Conservation (phyloP, 2,329 filamentous ascomycete genomes). For the Botrytis cinerea region DNA sequence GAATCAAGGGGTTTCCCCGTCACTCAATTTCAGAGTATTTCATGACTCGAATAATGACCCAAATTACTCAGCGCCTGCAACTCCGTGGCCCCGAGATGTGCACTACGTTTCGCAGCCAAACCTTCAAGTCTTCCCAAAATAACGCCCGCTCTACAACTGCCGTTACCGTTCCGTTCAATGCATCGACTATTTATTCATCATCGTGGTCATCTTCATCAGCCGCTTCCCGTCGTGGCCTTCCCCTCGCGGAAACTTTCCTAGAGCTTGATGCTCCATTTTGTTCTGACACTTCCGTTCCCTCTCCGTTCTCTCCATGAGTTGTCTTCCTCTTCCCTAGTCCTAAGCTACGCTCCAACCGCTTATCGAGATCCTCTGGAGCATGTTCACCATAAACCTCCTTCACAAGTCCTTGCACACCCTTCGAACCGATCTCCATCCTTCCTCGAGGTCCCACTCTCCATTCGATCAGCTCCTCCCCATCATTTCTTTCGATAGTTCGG, state of each 20-base stretch:
- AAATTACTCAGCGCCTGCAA: background rate
- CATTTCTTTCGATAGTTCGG: constrained; percentile 66
- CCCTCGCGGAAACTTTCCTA: background rate
- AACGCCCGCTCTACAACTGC: background rate
- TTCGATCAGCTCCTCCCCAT: constrained; percentile 74
- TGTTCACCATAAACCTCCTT: constrained; percentile 57
- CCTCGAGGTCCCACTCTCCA: constrained; percentile 85
- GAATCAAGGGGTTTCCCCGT: background rate
- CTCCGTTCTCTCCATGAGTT: constrained; percentile 28
- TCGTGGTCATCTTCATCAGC: constrained; percentile 14
- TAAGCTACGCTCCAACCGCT: constrained; percentile 62
- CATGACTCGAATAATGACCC: background rate
- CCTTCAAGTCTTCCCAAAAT: background rate
- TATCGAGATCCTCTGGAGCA: constrained; percentile 56
- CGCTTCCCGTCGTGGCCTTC: constrained; percentile 4
- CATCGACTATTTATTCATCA: constrained; percentile 1
- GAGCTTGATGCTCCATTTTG: constrained; percentile 26
- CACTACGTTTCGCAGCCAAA: background rate
- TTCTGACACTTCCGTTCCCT: constrained; percentile 31
- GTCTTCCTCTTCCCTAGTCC: constrained; percentile 47
- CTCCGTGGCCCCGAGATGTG: background rate
- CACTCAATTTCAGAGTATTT: background rate
- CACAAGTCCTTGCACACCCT: constrained; percentile 72
- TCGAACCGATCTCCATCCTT: constrained; percentile 79
- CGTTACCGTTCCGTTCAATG: background rate